A percentile compares a stretch with the other conserved stretches of the same genome.
These are phyloP conservation scores for Leucocoprinus sp. DNA, from an alignment of 768 basidiomycete species.

Conservation along the genomic window DNA sequence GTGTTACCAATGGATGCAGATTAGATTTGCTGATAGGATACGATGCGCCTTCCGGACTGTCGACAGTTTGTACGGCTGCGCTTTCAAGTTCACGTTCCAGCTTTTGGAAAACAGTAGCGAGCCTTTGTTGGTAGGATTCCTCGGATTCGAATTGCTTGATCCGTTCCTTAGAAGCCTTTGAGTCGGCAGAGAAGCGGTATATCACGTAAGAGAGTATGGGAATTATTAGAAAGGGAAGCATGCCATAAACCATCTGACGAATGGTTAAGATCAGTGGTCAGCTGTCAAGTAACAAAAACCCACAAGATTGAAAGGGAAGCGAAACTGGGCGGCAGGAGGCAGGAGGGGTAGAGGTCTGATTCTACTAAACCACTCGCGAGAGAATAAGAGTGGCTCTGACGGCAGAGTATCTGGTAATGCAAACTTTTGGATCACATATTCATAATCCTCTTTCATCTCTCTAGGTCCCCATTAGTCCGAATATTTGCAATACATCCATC, in stretches of 20 bases:
- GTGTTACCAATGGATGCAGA: constrained; percentile 41
- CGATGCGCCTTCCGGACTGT: constrained; percentile 26
- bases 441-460: constrained; percentile 47
- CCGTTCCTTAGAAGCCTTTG: constrained; percentile 53
- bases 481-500: neutral
- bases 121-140: constrained; percentile 31
- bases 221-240: constrained; percentile 63
- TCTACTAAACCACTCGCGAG: constrained; percentile 36
- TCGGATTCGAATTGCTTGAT: constrained; percentile 59
- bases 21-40: constrained; percentile 15
- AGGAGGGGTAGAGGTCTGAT: constrained; percentile 37
- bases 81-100: constrained; percentile 57
- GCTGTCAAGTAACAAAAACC: constrained; percentile 16
- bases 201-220: constrained; percentile 44
- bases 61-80: constrained; percentile 51
- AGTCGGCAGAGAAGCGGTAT: constrained; percentile 47
- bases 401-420: constrained; percentile 35
- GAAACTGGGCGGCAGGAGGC: constrained; percentile 49
- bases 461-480: constrained; percentile 24
- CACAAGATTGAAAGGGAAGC: constrained; percentile 69
- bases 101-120: constrained; percentile 46
- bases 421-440: constrained; percentile 48
- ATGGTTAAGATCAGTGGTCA: neutral
- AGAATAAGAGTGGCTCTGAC: constrained; percentile 32
- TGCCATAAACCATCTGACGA: constrained; percentile 39